Evolutionary conservation across 2,329 filamentous ascomycete species (phyloP).

Genomic region (Xylaria sp.): DNA sequence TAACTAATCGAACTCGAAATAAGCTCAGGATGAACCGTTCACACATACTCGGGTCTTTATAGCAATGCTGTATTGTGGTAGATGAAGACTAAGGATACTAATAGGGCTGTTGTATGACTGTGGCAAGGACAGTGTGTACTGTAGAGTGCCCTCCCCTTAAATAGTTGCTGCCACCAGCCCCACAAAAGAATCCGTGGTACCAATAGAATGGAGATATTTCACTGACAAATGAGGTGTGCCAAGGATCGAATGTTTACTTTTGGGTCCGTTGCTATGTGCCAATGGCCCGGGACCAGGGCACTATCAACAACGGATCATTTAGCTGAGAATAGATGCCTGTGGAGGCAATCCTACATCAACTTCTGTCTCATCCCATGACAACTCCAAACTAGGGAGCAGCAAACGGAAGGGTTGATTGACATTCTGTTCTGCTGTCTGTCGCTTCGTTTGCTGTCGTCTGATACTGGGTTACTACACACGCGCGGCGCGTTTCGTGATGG

Average conservation of each 20-base stretch:
- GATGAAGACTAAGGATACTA: too few species aligned
- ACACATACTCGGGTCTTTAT: too few species aligned
- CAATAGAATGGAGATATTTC: not conserved
- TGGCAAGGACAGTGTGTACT: too few species aligned
- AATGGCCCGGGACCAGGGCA: conserved; percentile 7
- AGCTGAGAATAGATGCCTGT: not conserved
- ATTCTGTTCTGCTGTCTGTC: not conserved
- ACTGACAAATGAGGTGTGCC: conserved; percentile 36
- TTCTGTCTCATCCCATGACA: conserved; percentile 11
- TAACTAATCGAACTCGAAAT: too few species aligned
- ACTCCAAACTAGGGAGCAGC: not conserved
- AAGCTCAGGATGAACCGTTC: too few species aligned
- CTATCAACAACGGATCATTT: conserved; percentile 42
- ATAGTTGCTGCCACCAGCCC: too few species aligned
- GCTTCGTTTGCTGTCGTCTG: conserved; percentile 12
- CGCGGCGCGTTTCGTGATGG: conserved; percentile 42
- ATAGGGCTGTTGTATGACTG: too few species aligned
- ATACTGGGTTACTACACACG: conserved; percentile 17
- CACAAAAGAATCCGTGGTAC: not conserved
- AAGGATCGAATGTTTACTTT: conserved; percentile 40
- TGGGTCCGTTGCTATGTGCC: conserved; percentile 44
- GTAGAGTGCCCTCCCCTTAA: too few species aligned
- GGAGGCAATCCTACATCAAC: not conserved
- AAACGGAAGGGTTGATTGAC: not conserved
- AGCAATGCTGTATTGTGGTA: too few species aligned